These are phyloP conservation scores for Heliamphora exappendiculata DNA, from an alignment of 148 eudicot genomes.

Conservation along the genomic window DNA sequence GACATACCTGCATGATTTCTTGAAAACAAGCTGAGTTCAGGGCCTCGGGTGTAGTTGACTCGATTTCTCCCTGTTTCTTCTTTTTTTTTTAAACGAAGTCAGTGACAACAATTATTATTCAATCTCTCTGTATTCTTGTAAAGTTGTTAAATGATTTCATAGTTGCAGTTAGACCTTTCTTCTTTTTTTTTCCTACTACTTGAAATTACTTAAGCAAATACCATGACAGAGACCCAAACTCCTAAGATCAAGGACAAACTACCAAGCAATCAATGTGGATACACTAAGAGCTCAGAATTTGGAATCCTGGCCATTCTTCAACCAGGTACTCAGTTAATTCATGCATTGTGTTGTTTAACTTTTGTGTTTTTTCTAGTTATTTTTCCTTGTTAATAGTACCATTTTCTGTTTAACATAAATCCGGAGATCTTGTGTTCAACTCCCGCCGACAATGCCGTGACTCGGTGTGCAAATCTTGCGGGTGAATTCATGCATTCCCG, in stretches of 20 bases:
- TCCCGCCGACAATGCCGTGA: too few species aligned
- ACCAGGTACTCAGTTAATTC: conserved; percentile 25
- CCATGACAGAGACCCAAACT: conserved; percentile 38
- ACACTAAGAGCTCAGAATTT: conserved; percentile 45
- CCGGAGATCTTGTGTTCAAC: too few species aligned
- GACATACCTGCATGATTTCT: not conserved
- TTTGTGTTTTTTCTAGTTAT: not conserved
- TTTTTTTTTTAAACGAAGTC: not conserved
- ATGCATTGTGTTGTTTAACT: not conserved
- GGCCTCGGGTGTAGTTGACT: not conserved
- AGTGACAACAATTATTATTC: not conserved
- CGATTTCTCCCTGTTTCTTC: not conserved
- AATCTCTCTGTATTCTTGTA: not conserved
- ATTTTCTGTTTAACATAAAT: too few species aligned
- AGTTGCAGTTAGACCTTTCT: not conserved
- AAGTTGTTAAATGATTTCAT: not conserved
- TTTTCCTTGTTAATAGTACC: not conserved
- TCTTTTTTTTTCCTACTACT: not conserved
- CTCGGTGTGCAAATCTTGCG: too few species aligned
- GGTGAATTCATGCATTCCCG: too few species aligned
- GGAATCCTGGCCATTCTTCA: conserved; percentile 50
- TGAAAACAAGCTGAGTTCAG: not conserved
- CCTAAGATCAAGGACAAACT: conserved; percentile 39
- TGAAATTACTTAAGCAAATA: not conserved
- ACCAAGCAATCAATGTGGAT: conserved; percentile 46